A percentile compares a stretch with the other conserved stretches of the same genome.
Evolutionary conservation across 371 early-diverging fungal genomes (phyloP).

Genomic region (Mucor mucedo): DNA sequence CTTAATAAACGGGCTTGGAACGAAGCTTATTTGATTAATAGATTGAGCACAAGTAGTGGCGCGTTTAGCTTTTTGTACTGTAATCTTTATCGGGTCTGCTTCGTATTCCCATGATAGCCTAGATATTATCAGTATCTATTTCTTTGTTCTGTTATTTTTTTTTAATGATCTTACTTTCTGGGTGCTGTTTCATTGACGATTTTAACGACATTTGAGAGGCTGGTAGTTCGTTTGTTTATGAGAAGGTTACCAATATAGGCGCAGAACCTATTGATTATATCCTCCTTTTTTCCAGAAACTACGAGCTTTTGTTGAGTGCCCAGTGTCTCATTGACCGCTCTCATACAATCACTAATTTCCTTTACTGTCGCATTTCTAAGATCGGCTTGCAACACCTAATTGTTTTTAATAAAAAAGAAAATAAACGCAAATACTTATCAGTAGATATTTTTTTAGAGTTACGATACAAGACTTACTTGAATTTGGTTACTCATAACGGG

Average conservation of each 20-base stretch:
- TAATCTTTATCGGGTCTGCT: slow-evolving; percentile 8
- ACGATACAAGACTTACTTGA: no score
- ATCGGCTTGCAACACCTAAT: slow-evolving; percentile 10
- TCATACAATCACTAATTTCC: slow-evolving; percentile 21
- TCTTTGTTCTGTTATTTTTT: neutral
- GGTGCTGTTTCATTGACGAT: slow-evolving; percentile 15
- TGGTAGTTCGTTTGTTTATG: neutral
- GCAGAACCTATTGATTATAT: slow-evolving; percentile 9
- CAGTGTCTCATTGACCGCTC: slow-evolving; percentile 8
- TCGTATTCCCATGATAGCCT: slow-evolving; percentile 19
- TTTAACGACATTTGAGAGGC: slow-evolving; percentile 12
- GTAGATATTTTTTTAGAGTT: no score
- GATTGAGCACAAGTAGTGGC: neutral
- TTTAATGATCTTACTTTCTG: slow-evolving; percentile 19
- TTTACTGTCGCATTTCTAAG: slow-evolving; percentile 19
- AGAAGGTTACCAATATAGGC: slow-evolving; percentile 4
- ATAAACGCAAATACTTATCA: no score
- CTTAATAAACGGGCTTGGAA: slow-evolving; percentile 44
- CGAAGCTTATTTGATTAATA: slow-evolving; percentile 24
- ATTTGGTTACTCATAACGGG: no score
- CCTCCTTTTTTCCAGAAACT: slow-evolving; percentile 20
- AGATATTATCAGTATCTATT: neutral
- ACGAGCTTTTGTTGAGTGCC: neutral
- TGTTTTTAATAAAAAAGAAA: neutral
- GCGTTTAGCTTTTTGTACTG: neutral